Evolutionary conservation across 148 eudicot genomes (phyloP), one percentile per base, ranked within the genome.

Genomic region (Amaranthus cruentus): DNA sequence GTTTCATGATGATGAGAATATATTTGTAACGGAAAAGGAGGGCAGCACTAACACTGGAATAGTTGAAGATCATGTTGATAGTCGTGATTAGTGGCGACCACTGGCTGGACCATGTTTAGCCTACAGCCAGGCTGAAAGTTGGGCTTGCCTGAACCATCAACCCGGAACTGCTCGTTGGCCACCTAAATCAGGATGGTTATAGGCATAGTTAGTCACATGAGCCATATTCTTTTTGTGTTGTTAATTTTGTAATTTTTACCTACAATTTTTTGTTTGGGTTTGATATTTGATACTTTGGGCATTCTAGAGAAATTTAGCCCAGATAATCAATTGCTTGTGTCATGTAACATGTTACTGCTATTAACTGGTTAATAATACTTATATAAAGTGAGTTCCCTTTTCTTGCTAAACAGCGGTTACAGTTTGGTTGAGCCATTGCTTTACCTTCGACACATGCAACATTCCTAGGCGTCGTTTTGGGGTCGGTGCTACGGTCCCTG

Each of bases 371-470:
- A 57, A 61, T 28, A 61, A 61, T 61, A 60, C 18, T 18, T 18
- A 0, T 18, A 28, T 0, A 28, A 28, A 28, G 85, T 55, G 77
- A 84, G 21, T 69, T 67, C 64, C 94, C 97, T 3, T 70, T 81
- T 75, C 89, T 85, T 76, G 84, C 88, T 46, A 91, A 86, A 68
- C 84, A 28, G 38, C 38, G 38, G 1, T 28, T 28, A 28, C 38
- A 28, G 38, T 28, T 28, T 28, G 18, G 18, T 18, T 18, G 18
- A 18, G 18, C 18, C 97, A 55, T 89, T 89, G 94, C 92, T 89
- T 74, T 90, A 85, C 13, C 88, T 94, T 21, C 97, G 38, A 28
- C 38, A 28, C 38, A 28, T 28, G 38, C 38, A 2, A 28, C 38
- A 28, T 28, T 28, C 38, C 38, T 28, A 28, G 38, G 2, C 38